Evolutionary conservation across 305 asterid genomes (phyloP), one percentile per base, ranked within the genome.

Genomic region (Fraxinus nigra): DNA sequence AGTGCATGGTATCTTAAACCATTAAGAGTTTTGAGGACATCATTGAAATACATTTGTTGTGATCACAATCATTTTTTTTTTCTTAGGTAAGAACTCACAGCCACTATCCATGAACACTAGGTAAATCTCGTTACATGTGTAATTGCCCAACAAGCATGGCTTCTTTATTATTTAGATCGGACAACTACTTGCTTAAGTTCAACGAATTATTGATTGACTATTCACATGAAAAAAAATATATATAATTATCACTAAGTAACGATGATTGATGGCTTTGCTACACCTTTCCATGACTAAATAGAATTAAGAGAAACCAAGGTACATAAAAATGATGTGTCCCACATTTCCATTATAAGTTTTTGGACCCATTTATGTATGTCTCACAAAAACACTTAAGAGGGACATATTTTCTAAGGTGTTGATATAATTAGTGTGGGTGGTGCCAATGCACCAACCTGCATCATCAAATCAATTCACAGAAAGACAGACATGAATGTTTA

Each of bases 381-480:
- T 84, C 78, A 79, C 67, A 77, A 79, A 81, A 77, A 74, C 83
- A 87, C 82, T 9, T 75, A 35, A 35, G 80, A 79, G 76, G 77
- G 59, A 13, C 18, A 46, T 13, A 76, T 79, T 81, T 67, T 82
- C 72, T 33, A 26, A 13, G 70, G n/a, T 37, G 75, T 61, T 37
- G 61, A 22, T 82, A 37, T 24, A 6, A 85, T 69, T 77, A 74
- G 38, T 40, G 69, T 6, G 78, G 82, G 63, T 33, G 59, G 38
- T 79, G 80, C 80, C 82, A 72, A 20, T 82, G 82, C 81, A 84
- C 80, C 86, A 84, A 69, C 85, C 85, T 79, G 54, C 81, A 82
- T 72, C 81, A 83, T 73, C 63, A 77, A 61, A 20, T 30, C 33
- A 28, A 76, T 82, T 72, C 40, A 37, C 73, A 76, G n/a, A 75